Evolutionary conservation across 2,329 filamentous ascomycete species (phyloP), one percentile per base, ranked within the genome.

Genomic region (Drechslerella stenobrocha): DNA sequence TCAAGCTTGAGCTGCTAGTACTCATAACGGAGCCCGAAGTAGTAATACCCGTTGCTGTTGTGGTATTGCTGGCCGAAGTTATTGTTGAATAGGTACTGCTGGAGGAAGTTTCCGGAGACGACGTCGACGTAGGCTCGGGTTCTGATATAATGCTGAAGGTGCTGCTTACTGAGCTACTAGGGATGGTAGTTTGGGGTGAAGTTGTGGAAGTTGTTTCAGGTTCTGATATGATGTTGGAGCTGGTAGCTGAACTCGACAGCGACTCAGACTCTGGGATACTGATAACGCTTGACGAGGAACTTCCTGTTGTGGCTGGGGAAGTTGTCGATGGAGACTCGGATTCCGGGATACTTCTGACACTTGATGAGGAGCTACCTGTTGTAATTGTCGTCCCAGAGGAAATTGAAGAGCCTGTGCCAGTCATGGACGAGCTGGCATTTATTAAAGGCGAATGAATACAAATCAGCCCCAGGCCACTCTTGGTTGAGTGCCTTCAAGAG

Each of bases 41-140:
- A 18, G 46, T 57, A 32, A 46, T 34, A 45, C 46, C 56, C 15
- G 52, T 34, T 9, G 24, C 30, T 13, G 37, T 52, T 5, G 23
- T 22, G 1, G 60, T 65, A 18, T 37, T 44, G 22, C 40, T 44
- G 13, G 22, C 44, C 1, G 51, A 37, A 30, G 35, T 56, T 9
- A 30, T 11, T 11, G 28, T 30, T 11, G 11, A 37, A 15, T 7
- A n/a, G 8, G 18, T 6, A 26, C 4, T 26, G 8, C 5, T 46
- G 7, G 23, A 23, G 9, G 48, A 48, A 15, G 22, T 46, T 52
- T 15, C 30, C 24, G 15, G 46, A 58, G 15, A 65, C 24, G 11
- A 55, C n/a, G 42, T 37, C 7, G 61, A 59, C 26, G 61, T 57
- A 9, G 47, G 28, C 9, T 48, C 60, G 2, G 42, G 37, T 9